phyloP scores from a whole-genome alignment of 2,329 filamentous ascomycete genomes.

The Aspergillus thermomutatus region DNA sequence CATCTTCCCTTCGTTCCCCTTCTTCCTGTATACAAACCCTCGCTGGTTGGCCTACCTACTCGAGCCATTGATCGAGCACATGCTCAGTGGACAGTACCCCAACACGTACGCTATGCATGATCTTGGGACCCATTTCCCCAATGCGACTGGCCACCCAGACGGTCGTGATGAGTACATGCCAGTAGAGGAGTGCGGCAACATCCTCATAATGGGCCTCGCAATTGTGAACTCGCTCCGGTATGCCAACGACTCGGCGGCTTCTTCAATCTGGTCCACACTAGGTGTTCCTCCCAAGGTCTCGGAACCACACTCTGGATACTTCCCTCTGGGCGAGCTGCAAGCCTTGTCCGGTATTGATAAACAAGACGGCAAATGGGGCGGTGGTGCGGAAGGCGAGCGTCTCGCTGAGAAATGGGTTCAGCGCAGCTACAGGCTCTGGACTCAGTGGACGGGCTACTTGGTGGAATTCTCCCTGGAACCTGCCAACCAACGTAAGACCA shows the following conservation, averaged over 20 bases:
- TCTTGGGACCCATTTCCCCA: conserved; percentile 52
- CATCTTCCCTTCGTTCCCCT: conserved; percentile 81
- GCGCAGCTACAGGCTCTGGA: conserved; percentile 68
- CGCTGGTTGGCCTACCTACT: conserved; percentile 75
- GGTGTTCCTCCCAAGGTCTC: conserved; percentile 25
- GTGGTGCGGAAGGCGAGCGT: conserved; percentile 50
- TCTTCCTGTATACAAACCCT: conserved; percentile 82
- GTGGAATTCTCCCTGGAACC: conserved; percentile 73
- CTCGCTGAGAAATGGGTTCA: conserved; percentile 63
- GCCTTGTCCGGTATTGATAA: conserved; percentile 50
- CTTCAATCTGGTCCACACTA: conserved; percentile 57
- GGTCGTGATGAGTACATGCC: conserved; percentile 56
- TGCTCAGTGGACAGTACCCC: conserved; percentile 77
- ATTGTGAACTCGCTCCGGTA: conserved; percentile 72
- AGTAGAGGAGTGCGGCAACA: conserved; percentile 62
- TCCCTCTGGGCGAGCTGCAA: conserved; percentile 50
- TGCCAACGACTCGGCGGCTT: conserved; percentile 51
- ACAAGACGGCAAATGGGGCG: conserved; percentile 62
- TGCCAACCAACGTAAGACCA: conserved; percentile 60
- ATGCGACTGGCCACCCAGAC: conserved; percentile 53
- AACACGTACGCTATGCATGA: conserved; percentile 60
- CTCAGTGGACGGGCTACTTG: conserved; percentile 75
- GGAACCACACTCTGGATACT: conserved; percentile 31
- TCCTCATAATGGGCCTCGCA: conserved; percentile 79
- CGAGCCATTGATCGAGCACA: conserved; percentile 77